phyloP scores from a whole-genome alignment of 176 grass and related monocot genomes.

The Lolium multiflorum region DNA sequence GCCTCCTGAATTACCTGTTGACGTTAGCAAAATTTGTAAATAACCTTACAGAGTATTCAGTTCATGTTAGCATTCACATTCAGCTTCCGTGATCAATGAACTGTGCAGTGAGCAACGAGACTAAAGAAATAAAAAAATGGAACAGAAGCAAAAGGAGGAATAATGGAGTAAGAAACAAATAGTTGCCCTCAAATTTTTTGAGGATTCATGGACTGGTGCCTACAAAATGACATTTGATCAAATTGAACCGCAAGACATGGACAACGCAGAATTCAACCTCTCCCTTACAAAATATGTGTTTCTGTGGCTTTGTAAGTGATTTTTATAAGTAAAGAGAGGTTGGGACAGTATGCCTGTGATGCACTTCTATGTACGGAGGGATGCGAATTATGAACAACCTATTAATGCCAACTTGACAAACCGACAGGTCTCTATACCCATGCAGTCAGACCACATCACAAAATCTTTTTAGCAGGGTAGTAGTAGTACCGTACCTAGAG shows the following conservation, averaged over 20 bases:
- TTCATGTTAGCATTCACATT: slow-evolving; percentile 21
- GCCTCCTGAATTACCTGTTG: slow-evolving; percentile 75
- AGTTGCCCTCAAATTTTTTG: not conserved
- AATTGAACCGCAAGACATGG: not conserved
- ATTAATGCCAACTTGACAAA: not conserved
- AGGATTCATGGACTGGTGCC: not conserved
- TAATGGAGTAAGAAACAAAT: slow-evolving; percentile 19
- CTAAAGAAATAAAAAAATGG: not conserved
- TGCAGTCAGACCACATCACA: not conserved
- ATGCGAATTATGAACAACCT: not conserved
- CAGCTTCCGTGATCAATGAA: not conserved
- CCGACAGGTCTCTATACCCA: not conserved
- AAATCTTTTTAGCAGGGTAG: not conserved
- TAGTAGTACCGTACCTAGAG: not conserved
- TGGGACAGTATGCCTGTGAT: not conserved
- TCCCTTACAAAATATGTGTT: not conserved
- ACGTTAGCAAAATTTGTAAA: slow-evolving; percentile 34
- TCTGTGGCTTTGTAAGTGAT: not conserved
- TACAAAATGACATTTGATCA: not conserved
- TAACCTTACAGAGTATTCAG: not conserved
- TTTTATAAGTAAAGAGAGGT: not conserved
- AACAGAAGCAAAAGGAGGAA: not conserved
- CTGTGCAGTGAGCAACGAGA: not conserved
- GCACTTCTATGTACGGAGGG: not conserved
- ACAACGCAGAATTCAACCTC: slow-evolving; percentile 1